Percentiles rank a stretch among this genome's conserved stretches.
phyloP scores from a whole-genome alignment of 1,284 basidiomycete genomes.

The Cryptococcus sp. region DNA sequence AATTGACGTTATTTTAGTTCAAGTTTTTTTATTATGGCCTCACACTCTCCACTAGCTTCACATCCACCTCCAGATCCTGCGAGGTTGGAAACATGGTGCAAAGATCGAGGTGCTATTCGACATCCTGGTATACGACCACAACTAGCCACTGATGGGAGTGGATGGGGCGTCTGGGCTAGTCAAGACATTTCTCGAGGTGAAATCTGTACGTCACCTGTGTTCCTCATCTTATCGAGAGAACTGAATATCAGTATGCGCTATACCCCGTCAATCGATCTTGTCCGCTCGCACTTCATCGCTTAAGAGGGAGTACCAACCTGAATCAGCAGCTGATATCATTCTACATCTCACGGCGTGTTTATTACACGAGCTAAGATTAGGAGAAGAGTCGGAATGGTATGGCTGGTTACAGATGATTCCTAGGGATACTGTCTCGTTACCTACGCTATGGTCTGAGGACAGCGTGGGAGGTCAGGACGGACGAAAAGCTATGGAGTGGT shows the following conservation, averaged over 20 bases:
- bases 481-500: constrained; percentile 21
- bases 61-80: not conserved
- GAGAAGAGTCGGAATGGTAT: constrained; percentile 29
- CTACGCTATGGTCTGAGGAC: constrained; percentile 36
- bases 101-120: not conserved
- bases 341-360: constrained; percentile 39
- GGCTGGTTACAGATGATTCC: constrained; percentile 44
- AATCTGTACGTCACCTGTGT: not conserved
- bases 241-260: not conserved
- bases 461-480: constrained; percentile 27
- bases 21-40: too few relatives aligned
- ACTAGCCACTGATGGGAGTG: not conserved
- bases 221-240: not conserved
- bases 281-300: not conserved
- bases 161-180: not conserved
- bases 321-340: constrained; percentile 14
- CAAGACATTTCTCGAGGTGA: not conserved
- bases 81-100: not conserved
- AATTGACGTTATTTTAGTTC: too few relatives aligned
- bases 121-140: not conserved
- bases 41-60: not conserved
- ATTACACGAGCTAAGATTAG: constrained; percentile 41
- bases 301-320: not conserved
- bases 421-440: constrained; percentile 25
- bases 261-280: not conserved